Conservation (phyloP, 371 early-diverging fungal species). For the Funneliformis caledonium region DNA sequence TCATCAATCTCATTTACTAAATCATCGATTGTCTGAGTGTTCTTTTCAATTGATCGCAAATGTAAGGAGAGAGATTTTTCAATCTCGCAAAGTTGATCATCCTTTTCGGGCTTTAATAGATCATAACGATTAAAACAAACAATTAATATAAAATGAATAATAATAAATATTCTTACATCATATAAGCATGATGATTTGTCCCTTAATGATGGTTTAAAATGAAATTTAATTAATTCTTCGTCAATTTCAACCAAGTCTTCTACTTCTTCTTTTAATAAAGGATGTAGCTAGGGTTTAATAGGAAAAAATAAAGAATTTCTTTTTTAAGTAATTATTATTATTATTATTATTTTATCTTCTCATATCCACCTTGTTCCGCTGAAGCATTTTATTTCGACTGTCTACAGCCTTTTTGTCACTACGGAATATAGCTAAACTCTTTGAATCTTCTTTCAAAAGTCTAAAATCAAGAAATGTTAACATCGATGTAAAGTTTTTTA, state of each 20-base stretch:
- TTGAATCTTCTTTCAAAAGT: constrained; percentile 5
- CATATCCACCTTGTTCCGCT: not conserved
- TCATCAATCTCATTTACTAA: not conserved
- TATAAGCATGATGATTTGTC: not conserved
- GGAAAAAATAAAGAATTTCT: not conserved
- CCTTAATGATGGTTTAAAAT: not conserved
- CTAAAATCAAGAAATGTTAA: not conserved
- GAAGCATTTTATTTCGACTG: constrained; percentile 18
- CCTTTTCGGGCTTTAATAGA: not conserved
- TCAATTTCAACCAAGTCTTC: constrained; percentile 6
- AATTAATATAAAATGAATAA: not conserved
- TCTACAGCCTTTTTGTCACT: constrained; percentile 27
- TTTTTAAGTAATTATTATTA: too few species aligned
- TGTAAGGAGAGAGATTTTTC: not conserved
- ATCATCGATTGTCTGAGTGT: not conserved
- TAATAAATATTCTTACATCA: not conserved
- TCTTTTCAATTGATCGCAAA: constrained; percentile 13
- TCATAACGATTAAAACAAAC: not conserved
- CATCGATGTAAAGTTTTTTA: not conserved
- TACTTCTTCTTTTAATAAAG: constrained; percentile 10
- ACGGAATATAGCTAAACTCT: not conserved
- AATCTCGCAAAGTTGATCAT: constrained; percentile 20
- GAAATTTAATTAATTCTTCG: constrained; percentile 12
- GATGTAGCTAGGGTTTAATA: constrained; percentile 1
- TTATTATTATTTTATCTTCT: not conserved